phyloP scores from a whole-genome alignment of 768 basidiomycete species.

The Leccinum sublutescens region DNA sequence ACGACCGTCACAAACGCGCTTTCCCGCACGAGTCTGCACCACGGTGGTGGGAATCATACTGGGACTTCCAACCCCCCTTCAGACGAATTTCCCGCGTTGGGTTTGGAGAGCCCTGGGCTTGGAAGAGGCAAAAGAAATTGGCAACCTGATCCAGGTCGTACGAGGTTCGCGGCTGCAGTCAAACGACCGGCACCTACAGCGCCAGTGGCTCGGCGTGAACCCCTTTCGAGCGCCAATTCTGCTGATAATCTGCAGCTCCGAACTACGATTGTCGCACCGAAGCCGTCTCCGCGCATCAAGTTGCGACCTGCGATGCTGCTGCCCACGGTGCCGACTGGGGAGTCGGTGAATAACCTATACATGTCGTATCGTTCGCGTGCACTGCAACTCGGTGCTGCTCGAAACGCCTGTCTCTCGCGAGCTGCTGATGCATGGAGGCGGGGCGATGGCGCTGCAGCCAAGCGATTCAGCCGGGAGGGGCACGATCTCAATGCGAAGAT shows the following conservation, averaged over 20 bases:
- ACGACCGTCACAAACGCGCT: conserved; percentile 65
- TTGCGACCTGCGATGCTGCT: conserved; percentile 79
- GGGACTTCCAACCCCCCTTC: conserved; percentile 32
- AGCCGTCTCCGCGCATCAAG: conserved; percentile 81
- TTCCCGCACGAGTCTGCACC: conserved; percentile 60
- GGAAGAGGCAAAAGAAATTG: conserved; percentile 42
- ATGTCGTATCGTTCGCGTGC: conserved; percentile 87
- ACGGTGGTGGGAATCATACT: conserved; percentile 37
- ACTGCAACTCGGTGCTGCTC: conserved; percentile 87
- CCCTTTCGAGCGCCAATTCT: conserved; percentile 46
- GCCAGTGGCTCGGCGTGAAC: conserved; percentile 26
- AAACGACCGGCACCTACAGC: conserved; percentile 56
- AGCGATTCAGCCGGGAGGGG: conserved; percentile 90
- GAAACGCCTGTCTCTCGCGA: conserved; percentile 91
- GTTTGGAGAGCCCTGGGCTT: conserved; percentile 40
- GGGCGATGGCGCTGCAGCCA: conserved; percentile 94
- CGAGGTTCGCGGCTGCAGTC: conserved; percentile 86
- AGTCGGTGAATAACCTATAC: conserved; percentile 75
- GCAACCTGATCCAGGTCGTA: conserved; percentile 81
- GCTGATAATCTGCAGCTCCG: conserved; percentile 64
- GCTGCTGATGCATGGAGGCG: conserved; percentile 96
- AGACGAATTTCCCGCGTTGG: conserved; percentile 73
- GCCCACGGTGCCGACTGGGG: conserved; percentile 87
- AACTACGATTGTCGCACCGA: conserved; percentile 71
- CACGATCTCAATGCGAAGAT: conserved; percentile 93